Conservation (phyloP, 1,284 basidiomycete genomes). For the Prillingera fragicola region DNA sequence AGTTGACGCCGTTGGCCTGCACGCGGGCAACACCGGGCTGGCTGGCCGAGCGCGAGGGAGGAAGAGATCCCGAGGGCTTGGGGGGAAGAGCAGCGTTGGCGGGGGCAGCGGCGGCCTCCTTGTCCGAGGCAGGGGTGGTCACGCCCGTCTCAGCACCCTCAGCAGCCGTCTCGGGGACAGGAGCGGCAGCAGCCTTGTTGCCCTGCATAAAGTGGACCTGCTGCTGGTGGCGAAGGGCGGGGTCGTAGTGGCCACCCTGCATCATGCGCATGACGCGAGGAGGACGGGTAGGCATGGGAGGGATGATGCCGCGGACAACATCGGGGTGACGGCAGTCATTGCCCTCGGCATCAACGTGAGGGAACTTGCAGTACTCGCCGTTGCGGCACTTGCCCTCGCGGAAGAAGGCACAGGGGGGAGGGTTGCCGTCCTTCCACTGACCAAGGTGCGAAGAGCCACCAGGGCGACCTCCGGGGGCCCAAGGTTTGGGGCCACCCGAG, state of each 20-base stretch:
- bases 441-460: conserved; percentile 29
- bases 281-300: conserved; percentile 33
- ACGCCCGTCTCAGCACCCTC: conserved; percentile 9
- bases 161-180: conserved; percentile 6
- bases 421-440: conserved; percentile 47
- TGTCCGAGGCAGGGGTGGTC: conserved; percentile 12
- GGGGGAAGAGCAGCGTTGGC: conserved; percentile 24
- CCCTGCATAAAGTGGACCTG: conserved; percentile 10
- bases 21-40: conserved; percentile 39
- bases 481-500: conserved; percentile 38
- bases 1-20: conserved; percentile 31
- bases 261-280: conserved; percentile 29
- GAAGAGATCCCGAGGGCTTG: conserved; percentile 25
- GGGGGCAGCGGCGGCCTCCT: conserved; percentile 6
- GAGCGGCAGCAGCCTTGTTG: conserved; percentile 8
- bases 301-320: conserved; percentile 40
- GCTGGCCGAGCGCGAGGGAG: conserved; percentile 34
- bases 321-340: conserved; percentile 47
- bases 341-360: conserved; percentile 44
- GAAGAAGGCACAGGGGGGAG: conserved; percentile 47
- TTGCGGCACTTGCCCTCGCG: conserved; percentile 46
- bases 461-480: conserved; percentile 18
- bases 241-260: conserved; percentile 21
- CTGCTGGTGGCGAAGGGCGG: conserved; percentile 30
- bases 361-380: conserved; percentile 48